Evolutionary conservation across 805 yeast genomes (phyloP).

Genomic region (Jamesozyma jinghongensis): DNA sequence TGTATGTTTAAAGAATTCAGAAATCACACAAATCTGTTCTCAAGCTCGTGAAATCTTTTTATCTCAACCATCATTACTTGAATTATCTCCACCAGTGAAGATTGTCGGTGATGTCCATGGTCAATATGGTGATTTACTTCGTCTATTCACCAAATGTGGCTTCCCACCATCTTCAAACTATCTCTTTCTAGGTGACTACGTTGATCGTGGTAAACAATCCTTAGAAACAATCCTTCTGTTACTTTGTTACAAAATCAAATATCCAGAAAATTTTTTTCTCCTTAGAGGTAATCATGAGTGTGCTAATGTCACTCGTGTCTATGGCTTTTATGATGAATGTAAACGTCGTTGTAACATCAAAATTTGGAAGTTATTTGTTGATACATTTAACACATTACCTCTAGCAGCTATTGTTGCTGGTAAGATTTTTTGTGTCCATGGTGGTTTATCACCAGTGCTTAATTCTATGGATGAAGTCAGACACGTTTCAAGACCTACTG

Average conservation of each 20-base stretch:
- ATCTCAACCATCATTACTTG: conserved; percentile 82
- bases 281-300: conserved; percentile 96
- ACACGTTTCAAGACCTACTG: conserved; percentile 69
- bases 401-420: conserved; percentile 94
- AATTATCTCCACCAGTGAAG: conserved; percentile 73
- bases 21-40: conserved; percentile 78
- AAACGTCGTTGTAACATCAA: conserved; percentile 86
- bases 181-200: conserved; percentile 91
- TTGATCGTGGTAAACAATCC: conserved; percentile 94
- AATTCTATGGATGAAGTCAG: conserved; percentile 58
- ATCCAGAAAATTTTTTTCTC: conserved; percentile 90
- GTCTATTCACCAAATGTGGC: conserved; percentile 92
- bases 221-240: conserved; percentile 82
- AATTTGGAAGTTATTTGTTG: conserved; percentile 89
- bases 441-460: conserved; percentile 71
- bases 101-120: conserved; percentile 95
- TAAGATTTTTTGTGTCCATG: conserved; percentile 85
- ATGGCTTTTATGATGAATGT: conserved; percentile 97
- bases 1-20: conserved; percentile 82
- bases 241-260: conserved; percentile 88
- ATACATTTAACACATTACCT: conserved; percentile 91
- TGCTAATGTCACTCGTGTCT: conserved; percentile 92
- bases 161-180: conserved; percentile 93
- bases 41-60: conserved; percentile 83
- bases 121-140: conserved; percentile 82